Evolutionary conservation across 352 stramenopile species (phyloP).

Genomic region (Phytopythium kandeliae): DNA sequence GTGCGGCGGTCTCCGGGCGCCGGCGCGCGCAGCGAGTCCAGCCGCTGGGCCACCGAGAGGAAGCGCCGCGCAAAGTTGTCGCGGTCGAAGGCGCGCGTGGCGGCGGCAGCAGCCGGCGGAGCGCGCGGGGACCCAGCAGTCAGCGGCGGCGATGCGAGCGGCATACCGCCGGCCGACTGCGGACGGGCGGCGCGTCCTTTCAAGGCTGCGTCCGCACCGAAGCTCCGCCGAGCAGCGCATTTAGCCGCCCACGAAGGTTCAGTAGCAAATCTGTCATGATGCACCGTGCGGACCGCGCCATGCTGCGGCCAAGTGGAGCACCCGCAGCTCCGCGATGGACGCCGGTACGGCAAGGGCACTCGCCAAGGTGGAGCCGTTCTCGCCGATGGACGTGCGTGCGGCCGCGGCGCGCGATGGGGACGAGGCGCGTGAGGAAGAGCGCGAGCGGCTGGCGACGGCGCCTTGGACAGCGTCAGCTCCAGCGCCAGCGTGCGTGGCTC

Average conservation of each 20-base stretch:
- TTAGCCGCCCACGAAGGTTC: too few relatives aligned
- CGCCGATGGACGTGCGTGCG: neutral
- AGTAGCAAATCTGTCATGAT: too few relatives aligned
- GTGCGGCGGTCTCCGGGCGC: neutral
- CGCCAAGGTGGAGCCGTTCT: neutral
- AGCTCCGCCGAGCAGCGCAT: too few relatives aligned
- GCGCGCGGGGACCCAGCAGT: too few relatives aligned
- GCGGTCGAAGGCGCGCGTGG: conserved; percentile 1
- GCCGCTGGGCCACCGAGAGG: conserved; percentile 19
- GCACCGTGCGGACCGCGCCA: too few relatives aligned
- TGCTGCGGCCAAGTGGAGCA: too few relatives aligned
- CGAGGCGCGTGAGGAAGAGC: conserved; percentile 8
- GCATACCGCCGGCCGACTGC: too few relatives aligned
- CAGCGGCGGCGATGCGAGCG: too few relatives aligned
- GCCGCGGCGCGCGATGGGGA: neutral
- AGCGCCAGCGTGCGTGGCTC: conserved; percentile 13
- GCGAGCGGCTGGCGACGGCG: conserved; percentile 1
- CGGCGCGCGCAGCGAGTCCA: conserved; percentile 23
- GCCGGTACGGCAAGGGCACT: neutral
- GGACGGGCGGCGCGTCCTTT: too few relatives aligned
- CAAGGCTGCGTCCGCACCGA: too few relatives aligned
- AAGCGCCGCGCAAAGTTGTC: conserved; percentile 15
- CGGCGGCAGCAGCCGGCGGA: neutral
- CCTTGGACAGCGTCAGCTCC: conserved; percentile 12
- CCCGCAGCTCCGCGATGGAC: neutral